These are phyloP conservation scores for Epicoccum sorghinum DNA, from an alignment of 2,329 filamentous ascomycete species.

Conservation along the genomic window DNA sequence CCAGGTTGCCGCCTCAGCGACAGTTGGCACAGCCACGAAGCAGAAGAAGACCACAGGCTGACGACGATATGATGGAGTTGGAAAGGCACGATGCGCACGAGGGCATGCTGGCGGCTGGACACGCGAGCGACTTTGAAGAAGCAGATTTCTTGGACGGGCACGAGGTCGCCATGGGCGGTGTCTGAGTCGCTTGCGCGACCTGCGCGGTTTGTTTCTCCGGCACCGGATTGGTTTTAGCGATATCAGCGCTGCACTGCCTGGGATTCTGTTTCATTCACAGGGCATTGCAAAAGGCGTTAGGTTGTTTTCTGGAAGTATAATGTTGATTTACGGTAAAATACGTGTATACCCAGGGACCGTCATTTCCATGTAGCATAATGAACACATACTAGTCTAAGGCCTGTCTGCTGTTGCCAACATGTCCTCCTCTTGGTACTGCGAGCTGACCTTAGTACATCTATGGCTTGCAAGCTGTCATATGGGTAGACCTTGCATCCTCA, in stretches of 20 bases:
- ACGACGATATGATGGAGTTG: conserved; percentile 27
- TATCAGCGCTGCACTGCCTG: background rate
- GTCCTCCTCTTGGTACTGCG: background rate
- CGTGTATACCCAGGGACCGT: background rate
- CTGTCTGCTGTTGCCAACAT: background rate
- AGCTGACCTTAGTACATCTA: too few relatives aligned
- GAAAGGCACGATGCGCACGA: conserved; percentile 33
- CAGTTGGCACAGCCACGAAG: conserved; percentile 40
- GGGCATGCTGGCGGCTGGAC: conserved; percentile 43
- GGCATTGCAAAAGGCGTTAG: conserved; percentile 1
- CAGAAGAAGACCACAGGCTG: conserved; percentile 21
- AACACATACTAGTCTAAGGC: background rate
- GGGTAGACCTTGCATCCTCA: too few relatives aligned
- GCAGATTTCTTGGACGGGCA: conserved; percentile 61
- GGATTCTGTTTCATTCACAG: background rate
- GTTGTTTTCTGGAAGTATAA: background rate
- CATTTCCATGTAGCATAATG: background rate
- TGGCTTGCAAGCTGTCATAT: too few relatives aligned
- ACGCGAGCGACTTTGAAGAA: conserved; percentile 68
- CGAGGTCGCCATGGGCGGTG: conserved; percentile 45
- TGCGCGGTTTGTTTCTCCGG: background rate
- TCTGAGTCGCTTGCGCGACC: conserved; percentile 21
- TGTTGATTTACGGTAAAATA: background rate
- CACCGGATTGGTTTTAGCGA: conserved; percentile 3
- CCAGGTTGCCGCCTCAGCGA: conserved; percentile 23